phyloP scores from a whole-genome alignment of 2,329 filamentous ascomycete species.

The Xylaria sp. region DNA sequence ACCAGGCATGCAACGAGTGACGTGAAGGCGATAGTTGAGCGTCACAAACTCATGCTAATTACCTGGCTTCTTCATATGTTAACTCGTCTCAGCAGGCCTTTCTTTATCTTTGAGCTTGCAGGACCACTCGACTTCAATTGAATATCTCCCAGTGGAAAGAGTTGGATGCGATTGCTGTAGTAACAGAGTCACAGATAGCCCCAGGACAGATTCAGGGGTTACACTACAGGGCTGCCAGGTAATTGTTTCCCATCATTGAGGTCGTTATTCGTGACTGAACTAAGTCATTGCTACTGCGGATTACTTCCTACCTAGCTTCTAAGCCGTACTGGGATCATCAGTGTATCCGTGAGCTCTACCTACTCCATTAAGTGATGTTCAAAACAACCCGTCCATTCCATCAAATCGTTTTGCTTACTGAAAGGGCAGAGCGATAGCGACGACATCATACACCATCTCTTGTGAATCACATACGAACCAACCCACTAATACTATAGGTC shows the following conservation, averaged over 20 bases:
- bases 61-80: neutral
- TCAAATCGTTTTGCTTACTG: neutral
- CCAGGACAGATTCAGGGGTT: conserved; percentile 10
- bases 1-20: conserved; percentile 11
- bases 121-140: no score
- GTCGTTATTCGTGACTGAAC: neutral
- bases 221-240: conserved; percentile 7
- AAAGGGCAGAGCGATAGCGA: no score
- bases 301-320: neutral
- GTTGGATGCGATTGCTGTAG: neutral
- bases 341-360: neutral
- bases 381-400: neutral
- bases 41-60: conserved; percentile 3
- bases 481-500: no score
- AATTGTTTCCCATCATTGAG: conserved; percentile 2
- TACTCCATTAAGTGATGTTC: conserved; percentile 4
- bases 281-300: neutral
- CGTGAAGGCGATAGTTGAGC: conserved; percentile 6
- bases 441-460: no score
- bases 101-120: no score
- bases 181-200: conserved; percentile 15
- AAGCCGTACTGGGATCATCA: conserved; percentile 13
- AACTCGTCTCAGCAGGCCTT: no score
- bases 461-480: no score
- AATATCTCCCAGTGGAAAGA: no score